Evolutionary conservation across 805 yeast species (phyloP), one percentile per base, ranked within the genome.

Genomic region (Myxozyma sirexii): DNA sequence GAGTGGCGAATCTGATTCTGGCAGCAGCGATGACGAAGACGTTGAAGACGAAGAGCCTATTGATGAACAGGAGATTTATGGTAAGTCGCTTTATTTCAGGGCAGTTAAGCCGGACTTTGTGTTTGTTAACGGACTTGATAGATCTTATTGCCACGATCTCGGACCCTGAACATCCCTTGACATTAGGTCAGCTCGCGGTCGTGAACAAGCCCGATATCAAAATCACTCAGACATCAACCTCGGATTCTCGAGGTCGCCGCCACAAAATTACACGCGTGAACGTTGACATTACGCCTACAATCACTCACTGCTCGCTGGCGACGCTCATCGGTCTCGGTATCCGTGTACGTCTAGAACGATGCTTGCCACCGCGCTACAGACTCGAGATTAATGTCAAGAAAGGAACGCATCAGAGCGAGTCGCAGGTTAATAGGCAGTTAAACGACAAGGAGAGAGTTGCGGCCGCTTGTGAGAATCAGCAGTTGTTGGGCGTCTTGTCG

Each of bases 401-500:
- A 68, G 98, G 98, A 1, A 83, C 96, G 0, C 99, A 94, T 72
- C 97, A 94, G 73, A 88, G 96, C 71, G 99, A 94, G 72, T 83
- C 82, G 66, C 99, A 94, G 71, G 98, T 94, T 23, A 94, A 94
- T 75, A 93, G 93, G 71, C 99, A 94, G 75, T 80, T 94, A 61
- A 94, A 94, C 70, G 99, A 94, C 72, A 94, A 94, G 75, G 99
- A 94, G 75, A 79, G 99, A 63, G 97, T 94, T 0, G 96, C 97
- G 33, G 99, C 99, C 27, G 99, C 99, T 0, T 92, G 98, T 74
- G 99, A 94, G 70, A 94, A 94, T 69, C 96, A 88, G 58, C 99
- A 94, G 76, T 77, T 94, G 44, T 76, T 92, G 41, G 81, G 85
- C 31, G 99, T 94, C n/a, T 88, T 94, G 39, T 87, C 91, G 66